These are phyloP conservation scores for Camellia oleifera DNA, from an alignment of 179 eudicot genomes.

Conservation along the genomic window DNA sequence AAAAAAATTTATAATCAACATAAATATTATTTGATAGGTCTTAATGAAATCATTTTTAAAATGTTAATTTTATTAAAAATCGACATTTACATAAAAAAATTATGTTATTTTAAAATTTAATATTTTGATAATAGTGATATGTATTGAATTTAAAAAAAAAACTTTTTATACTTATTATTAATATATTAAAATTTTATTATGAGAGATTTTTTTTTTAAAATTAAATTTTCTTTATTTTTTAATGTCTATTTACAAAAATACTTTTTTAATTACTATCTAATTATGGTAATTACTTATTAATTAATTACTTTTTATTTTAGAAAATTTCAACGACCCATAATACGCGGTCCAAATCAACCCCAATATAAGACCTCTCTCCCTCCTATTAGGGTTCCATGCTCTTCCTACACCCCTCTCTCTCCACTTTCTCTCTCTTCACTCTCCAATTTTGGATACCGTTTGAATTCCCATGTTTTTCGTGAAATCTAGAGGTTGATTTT, in stretches of 20 bases:
- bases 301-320: not conserved
- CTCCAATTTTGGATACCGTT: not conserved
- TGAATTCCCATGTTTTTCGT: not conserved
- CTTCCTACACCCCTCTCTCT: not conserved
- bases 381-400: constrained; percentile 31
- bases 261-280: not conserved
- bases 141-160: too few relatives aligned
- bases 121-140: too few relatives aligned
- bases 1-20: too few relatives aligned
- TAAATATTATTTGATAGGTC: too few relatives aligned
- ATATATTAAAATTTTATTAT: too few relatives aligned
- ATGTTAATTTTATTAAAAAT: too few relatives aligned
- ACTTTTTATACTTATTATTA: too few relatives aligned
- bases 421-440: not conserved
- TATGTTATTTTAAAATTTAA: too few relatives aligned
- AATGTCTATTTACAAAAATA: not conserved
- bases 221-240: too few relatives aligned
- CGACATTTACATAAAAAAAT: too few relatives aligned
- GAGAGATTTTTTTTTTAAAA: too few relatives aligned
- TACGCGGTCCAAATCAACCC: constrained; percentile 40
- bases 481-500: not conserved
- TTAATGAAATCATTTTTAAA: too few relatives aligned
- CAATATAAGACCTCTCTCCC: constrained; percentile 14
- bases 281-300: not conserved
- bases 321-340: constrained; percentile 2